Percentiles rank a stretch among this genome's conserved stretches.
These are phyloP conservation scores for Rhizopogon parksii DNA, from an alignment of 1,284 basidiomycete genomes.

Conservation along the genomic window DNA sequence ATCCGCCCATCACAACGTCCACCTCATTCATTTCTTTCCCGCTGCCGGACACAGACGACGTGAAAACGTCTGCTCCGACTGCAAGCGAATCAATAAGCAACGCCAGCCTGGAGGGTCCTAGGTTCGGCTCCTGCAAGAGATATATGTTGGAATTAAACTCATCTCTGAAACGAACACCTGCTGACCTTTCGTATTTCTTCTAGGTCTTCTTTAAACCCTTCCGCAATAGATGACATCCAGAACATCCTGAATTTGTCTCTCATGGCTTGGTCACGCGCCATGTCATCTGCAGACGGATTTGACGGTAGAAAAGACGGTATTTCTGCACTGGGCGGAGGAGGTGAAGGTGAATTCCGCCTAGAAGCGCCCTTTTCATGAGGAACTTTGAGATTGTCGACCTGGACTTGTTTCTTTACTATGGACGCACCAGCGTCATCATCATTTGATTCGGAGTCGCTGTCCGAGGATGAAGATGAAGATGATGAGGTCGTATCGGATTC, in stretches of 20 bases:
- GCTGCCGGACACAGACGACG: constrained; percentile 30
- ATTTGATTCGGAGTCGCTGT: constrained; percentile 21
- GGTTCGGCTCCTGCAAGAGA: constrained; percentile 55
- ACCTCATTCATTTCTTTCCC: constrained; percentile 39
- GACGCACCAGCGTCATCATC: constrained; percentile 5
- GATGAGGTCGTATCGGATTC: constrained; percentile 22
- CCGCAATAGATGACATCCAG: constrained; percentile 74
- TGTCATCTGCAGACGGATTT: constrained; percentile 22
- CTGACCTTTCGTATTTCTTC: constrained; percentile 65
- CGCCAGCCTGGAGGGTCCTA: constrained; percentile 56
- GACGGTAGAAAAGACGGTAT: constrained; percentile 47
- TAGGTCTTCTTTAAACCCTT: constrained; percentile 71
- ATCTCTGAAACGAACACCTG: background rate
- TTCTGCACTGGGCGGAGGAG: constrained; percentile 34
- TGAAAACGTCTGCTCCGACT: constrained; percentile 66
- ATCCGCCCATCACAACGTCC: constrained; percentile 38
- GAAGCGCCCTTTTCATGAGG: constrained; percentile 5
- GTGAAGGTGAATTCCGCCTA: constrained; percentile 35
- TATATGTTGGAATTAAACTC: background rate
- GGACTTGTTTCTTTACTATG: constrained; percentile 8
- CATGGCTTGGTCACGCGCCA: constrained; percentile 43
- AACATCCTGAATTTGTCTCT: constrained; percentile 66
- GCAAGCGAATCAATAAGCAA: constrained; percentile 74
- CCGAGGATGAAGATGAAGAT: constrained; percentile 21
- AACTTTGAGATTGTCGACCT: background rate